Conservation (phyloP, 495 filamentous ascomycete genomes). For the Pseudevernia furfuracea region DNA sequence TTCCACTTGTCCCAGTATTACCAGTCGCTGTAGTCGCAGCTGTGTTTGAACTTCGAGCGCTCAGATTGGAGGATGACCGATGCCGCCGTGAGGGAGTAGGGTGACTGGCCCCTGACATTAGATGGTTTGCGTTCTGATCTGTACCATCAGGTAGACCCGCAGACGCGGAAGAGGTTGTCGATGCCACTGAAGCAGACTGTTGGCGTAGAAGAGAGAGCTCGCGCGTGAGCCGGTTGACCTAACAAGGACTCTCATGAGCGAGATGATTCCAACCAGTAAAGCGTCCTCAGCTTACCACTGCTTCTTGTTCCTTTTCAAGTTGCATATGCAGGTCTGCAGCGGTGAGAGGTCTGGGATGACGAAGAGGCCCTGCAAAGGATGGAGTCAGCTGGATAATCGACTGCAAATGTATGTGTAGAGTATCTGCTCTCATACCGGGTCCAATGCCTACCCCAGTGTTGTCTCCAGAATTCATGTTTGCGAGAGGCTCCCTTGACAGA, state of each 20-base stretch:
- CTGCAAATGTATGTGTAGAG: neutral
- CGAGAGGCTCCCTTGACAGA: conserved; percentile 23
- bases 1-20: conserved; percentile 22
- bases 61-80: conserved; percentile 57
- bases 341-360: conserved; percentile 78
- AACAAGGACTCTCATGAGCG: conserved; percentile 39
- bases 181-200: conserved; percentile 72
- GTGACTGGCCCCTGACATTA: conserved; percentile 43
- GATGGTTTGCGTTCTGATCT: conserved; percentile 42
- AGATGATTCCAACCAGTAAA: conserved; percentile 24
- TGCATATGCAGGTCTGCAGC: conserved; percentile 78
- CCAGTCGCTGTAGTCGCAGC: conserved; percentile 34
- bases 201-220: conserved; percentile 75
- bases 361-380: conserved; percentile 47
- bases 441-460: conserved; percentile 52
- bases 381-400: neutral
- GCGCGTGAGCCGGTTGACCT: conserved; percentile 75
- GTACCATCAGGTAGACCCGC: conserved; percentile 49
- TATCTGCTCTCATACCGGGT: conserved; percentile 38
- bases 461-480: conserved; percentile 30
- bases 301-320: conserved; percentile 89
- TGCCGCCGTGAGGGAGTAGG: conserved; percentile 55
- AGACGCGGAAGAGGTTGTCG: conserved; percentile 70
- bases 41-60: conserved; percentile 44
- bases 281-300: conserved; percentile 51